phyloP scores from a whole-genome alignment of 164 flowering plant species.

The Magnolia changhungtana region DNA sequence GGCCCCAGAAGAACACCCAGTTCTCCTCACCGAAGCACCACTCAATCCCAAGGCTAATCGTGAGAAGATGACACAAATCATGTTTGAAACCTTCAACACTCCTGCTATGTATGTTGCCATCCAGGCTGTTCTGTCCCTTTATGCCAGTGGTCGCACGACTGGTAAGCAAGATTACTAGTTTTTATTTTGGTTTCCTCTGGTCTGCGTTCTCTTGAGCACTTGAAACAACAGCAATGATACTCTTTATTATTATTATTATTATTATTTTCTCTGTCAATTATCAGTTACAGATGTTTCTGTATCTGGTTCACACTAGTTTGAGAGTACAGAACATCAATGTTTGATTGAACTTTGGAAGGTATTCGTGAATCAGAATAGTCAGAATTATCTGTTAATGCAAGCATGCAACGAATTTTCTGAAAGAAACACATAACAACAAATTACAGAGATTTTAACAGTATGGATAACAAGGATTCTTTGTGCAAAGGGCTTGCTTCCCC shows the following conservation, averaged over 20 bases:
- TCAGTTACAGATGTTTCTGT: too few species aligned
- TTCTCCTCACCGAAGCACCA: conserved; percentile 75
- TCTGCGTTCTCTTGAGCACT: not conserved
- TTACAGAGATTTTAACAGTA: too few species aligned
- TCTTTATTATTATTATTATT: too few species aligned
- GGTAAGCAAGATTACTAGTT: conserved; percentile 30
- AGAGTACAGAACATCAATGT: too few species aligned
- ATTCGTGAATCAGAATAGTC: too few species aligned
- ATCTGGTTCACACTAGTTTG: too few species aligned
- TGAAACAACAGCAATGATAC: not conserved
- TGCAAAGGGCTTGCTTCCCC: not conserved
- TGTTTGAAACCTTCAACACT: conserved; percentile 75
- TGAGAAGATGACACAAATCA: conserved; percentile 76
- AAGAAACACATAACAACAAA: too few species aligned
- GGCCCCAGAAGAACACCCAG: conserved; percentile 78
- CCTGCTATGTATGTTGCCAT: conserved; percentile 85
- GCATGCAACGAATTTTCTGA: too few species aligned
- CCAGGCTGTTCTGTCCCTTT: conserved; percentile 74
- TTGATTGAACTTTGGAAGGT: too few species aligned
- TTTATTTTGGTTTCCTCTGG: not conserved
- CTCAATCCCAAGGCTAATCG: conserved; percentile 76
- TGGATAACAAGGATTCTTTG: not conserved
- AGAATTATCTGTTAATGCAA: too few species aligned
- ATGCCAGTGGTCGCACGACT: conserved; percentile 77
- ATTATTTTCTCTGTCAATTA: too few species aligned